These are phyloP conservation scores for Phaeodactylum tricornutum DNA, from an alignment of 108 stramenopile species.

Conservation along the genomic window DNA sequence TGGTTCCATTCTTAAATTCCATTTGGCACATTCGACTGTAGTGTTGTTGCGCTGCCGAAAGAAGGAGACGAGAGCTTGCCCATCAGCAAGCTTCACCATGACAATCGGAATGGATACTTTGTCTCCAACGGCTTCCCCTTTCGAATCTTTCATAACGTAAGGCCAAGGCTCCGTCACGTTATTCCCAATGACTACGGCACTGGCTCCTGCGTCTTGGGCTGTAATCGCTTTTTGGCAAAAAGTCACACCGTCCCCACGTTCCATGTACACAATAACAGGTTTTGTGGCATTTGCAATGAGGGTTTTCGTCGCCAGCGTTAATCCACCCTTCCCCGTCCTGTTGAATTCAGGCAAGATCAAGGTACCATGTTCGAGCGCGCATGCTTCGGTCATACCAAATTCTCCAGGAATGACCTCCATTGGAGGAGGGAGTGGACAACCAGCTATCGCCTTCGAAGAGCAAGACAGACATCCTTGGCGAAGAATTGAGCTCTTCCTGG, in stretches of 20 bases:
- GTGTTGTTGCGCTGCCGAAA: no score
- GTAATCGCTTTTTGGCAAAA: conserved; percentile 64
- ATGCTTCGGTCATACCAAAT: conserved; percentile 14
- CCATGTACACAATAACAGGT: conserved; percentile 13
- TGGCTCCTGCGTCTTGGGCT: conserved; percentile 69
- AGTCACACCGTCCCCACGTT: conserved; percentile 68
- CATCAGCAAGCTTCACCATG: conserved; percentile 55
- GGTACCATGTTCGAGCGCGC: background rate
- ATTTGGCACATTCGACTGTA: conserved; percentile 5
- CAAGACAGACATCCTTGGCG: conserved; percentile 15
- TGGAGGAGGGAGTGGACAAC: no score
- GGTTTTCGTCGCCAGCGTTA: conserved; percentile 9
- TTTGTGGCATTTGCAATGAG: background rate
- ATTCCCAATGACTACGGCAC: conserved; percentile 55
- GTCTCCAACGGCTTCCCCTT: conserved; percentile 25
- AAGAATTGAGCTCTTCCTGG: conserved; percentile 20
- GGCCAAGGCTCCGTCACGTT: conserved; percentile 49
- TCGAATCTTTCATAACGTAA: conserved; percentile 78
- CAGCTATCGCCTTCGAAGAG: background rate
- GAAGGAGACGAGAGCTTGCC: background rate
- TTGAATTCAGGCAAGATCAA: conserved; percentile 23
- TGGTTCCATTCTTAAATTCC: no score
- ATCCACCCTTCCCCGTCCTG: conserved; percentile 29
- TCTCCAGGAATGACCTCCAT: conserved; percentile 19
- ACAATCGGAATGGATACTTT: conserved; percentile 60